Evolutionary conservation across 208 protist genomes (phyloP).

Genomic region (Leishmania turanica): DNA sequence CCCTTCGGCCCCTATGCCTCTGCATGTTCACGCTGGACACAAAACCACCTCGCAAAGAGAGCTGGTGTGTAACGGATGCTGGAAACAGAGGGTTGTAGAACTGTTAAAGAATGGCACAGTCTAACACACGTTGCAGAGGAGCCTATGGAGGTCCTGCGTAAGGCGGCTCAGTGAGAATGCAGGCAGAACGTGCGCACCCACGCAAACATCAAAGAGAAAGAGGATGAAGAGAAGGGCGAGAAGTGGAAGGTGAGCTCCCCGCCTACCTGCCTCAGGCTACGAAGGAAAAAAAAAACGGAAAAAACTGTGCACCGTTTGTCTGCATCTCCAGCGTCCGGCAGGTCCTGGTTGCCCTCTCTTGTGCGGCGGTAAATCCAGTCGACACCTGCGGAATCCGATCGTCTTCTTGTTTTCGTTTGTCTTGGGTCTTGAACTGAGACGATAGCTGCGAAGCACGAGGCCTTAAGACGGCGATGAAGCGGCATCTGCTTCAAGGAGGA

Average conservation of each 20-base stretch:
- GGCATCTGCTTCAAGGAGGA: background rate
- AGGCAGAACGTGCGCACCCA: background rate
- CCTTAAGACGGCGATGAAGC: background rate
- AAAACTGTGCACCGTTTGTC: background rate
- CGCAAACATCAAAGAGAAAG: background rate
- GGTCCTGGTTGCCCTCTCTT: background rate
- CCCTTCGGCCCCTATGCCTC: background rate
- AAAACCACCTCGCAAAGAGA: background rate
- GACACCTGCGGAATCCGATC: background rate
- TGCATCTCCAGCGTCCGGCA: background rate
- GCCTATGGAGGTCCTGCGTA: background rate
- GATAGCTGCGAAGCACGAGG: background rate
- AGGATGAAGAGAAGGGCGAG: background rate
- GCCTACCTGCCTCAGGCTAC: background rate
- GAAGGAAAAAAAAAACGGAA: background rate
- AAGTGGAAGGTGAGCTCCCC: background rate
- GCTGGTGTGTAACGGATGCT: background rate
- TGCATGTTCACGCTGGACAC: background rate
- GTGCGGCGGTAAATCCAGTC: background rate
- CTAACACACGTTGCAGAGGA: background rate
- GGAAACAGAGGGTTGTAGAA: background rate
- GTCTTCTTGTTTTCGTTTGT: background rate
- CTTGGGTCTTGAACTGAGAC: background rate
- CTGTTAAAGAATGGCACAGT: background rate
- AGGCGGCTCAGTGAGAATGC: background rate